Conservation (phyloP, 2,329 filamentous ascomycete species). For the Ophiostoma piceae region DNA sequence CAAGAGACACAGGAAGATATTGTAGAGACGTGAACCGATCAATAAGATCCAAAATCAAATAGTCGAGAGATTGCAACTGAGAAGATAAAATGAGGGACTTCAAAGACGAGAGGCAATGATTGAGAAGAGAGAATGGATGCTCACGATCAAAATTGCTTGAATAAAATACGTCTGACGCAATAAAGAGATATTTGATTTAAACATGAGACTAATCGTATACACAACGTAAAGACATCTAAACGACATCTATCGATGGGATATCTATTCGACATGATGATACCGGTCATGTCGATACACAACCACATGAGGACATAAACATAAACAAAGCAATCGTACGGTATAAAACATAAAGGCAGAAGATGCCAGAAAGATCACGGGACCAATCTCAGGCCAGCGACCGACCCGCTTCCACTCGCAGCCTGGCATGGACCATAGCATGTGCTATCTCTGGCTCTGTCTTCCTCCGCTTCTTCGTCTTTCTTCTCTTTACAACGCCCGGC, state of each 20-base stretch:
- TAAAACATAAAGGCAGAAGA: not conserved
- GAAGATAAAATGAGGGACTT: not conserved
- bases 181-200: not conserved
- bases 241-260: not conserved
- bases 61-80: no score
- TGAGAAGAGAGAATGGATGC: no score
- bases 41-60: no score
- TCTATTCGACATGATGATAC: not conserved
- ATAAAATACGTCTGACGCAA: not conserved
- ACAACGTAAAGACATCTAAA: not conserved
- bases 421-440: not conserved
- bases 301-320: not conserved
- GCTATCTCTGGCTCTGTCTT: not conserved
- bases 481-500: not conserved
- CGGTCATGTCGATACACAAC: not conserved
- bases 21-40: no score
- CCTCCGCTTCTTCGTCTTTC: not conserved
- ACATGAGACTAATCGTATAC: not conserved
- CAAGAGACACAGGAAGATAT: no score
- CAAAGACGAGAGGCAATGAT: not conserved
- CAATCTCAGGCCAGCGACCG: not conserved
- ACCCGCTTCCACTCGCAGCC: not conserved
- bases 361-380: not conserved
- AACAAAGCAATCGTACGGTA: not conserved
- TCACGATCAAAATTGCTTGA: no score